These are phyloP conservation scores for Saitozyma sp. DNA, from an alignment of 768 basidiomycete genomes.

Conservation along the genomic window DNA sequence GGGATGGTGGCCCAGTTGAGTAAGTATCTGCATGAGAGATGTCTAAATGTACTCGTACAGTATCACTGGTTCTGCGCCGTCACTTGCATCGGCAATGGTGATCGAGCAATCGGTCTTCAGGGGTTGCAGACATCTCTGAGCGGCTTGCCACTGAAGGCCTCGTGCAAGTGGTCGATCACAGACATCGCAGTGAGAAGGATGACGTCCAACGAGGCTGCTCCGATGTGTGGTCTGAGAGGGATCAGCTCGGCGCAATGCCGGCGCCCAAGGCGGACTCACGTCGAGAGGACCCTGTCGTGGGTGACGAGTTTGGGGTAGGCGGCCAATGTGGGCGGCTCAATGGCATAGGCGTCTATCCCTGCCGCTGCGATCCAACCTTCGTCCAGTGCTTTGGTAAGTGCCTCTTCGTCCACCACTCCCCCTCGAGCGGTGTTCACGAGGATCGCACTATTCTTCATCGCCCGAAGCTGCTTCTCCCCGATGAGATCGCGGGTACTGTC, in stretches of 20 bases:
- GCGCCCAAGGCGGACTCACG: slow-evolving; percentile 47
- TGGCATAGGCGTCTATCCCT: slow-evolving; percentile 66
- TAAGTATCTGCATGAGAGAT: too few species aligned
- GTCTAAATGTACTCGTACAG: too few species aligned
- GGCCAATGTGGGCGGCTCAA: slow-evolving; percentile 56
- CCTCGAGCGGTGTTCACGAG: slow-evolving; percentile 70
- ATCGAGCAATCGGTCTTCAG: too few species aligned
- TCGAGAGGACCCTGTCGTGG: slow-evolving; percentile 13
- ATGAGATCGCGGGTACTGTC: slow-evolving; percentile 17
- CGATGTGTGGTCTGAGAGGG: slow-evolving; percentile 22
- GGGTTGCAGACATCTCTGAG: neutral
- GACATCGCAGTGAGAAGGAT: slow-evolving; percentile 13
- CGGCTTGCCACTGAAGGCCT: slow-evolving; percentile 12
- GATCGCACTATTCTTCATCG: slow-evolving; percentile 63
- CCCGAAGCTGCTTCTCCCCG: slow-evolving; percentile 27
- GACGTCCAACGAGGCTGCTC: slow-evolving; percentile 18
- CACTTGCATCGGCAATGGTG: too few species aligned
- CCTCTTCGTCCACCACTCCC: slow-evolving; percentile 64
- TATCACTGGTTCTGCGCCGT: too few species aligned
- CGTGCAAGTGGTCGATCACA: slow-evolving; percentile 18
- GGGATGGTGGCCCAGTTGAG: too few species aligned
- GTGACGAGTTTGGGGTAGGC: slow-evolving; percentile 21
- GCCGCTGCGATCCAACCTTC: slow-evolving; percentile 61
- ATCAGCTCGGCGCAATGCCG: neutral
- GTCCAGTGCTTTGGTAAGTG: slow-evolving; percentile 58